Percentiles rank a stretch among this genome's conserved stretches.
Conservation (phyloP, 768 basidiomycete species). For the Pilatotrama ljubarskyi region DNA sequence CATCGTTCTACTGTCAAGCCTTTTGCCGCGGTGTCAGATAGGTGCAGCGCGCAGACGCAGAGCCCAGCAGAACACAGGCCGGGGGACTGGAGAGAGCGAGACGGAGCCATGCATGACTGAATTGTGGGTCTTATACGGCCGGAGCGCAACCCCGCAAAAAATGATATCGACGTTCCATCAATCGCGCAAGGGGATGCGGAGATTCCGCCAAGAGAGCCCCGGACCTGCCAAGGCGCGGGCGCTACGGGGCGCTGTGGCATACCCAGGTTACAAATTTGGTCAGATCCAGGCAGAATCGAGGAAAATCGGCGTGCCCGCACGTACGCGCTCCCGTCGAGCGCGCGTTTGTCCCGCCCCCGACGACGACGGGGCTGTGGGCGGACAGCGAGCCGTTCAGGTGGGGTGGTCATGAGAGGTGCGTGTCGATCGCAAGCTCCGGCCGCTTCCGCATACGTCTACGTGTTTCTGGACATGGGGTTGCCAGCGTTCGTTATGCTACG, state of each 20-base stretch:
- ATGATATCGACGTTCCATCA: conserved; percentile 14
- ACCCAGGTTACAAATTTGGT: not conserved
- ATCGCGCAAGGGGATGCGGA: conserved; percentile 10
- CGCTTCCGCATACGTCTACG: not conserved
- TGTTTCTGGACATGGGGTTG: not conserved
- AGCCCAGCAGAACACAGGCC: not conserved
- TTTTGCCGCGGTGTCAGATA: not conserved
- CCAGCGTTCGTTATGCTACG: not conserved
- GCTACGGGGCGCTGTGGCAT: not conserved
- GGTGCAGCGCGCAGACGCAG: not conserved
- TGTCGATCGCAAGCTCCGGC: conserved; percentile 4
- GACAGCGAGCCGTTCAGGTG: not conserved
- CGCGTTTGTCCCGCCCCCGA: not conserved
- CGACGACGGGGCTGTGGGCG: not conserved
- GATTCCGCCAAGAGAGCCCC: conserved; percentile 12
- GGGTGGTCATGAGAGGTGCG: not conserved
- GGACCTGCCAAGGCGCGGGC: conserved; percentile 16
- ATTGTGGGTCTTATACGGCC: conserved; percentile 1
- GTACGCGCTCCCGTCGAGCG: not conserved
- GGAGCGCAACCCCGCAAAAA: not conserved
- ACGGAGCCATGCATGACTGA: not conserved
- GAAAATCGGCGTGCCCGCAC: not conserved
- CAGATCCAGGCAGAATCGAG: not conserved
- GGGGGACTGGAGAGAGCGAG: not conserved
- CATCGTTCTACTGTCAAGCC: conserved; percentile 4